These are phyloP conservation scores for Colletotrichum sp. DNA, from an alignment of 2,329 filamentous ascomycete genomes.

Conservation along the genomic window DNA sequence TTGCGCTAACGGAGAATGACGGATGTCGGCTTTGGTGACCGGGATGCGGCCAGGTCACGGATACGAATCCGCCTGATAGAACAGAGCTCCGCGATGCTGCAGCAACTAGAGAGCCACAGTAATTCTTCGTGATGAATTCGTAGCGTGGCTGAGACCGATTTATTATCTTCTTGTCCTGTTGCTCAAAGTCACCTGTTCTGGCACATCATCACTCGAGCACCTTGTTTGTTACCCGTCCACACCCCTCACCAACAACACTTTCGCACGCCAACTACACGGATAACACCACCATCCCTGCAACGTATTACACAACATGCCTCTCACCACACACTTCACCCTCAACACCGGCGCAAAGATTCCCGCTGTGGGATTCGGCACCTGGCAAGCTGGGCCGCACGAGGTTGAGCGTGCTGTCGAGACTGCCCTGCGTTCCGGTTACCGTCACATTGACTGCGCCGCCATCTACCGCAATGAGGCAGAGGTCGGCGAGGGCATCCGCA, in stretches of 20 bases:
- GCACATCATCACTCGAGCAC: not conserved
- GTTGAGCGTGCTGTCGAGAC: conserved; percentile 51
- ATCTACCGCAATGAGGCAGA: conserved; percentile 49
- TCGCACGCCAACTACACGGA: not conserved
- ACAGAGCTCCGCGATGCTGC: not conserved
- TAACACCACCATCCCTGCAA: not conserved
- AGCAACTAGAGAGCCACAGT: not conserved
- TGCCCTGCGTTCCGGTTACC: conserved; percentile 49
- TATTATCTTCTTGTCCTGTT: not conserved
- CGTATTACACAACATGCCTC: conserved; percentile 8
- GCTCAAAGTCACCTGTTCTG: not conserved
- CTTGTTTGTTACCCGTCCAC: not conserved
- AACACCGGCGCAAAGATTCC: conserved; percentile 24
- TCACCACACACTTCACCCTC: conserved; percentile 21
- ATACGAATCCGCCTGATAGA: conserved; percentile 4
- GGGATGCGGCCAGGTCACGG: not conserved
- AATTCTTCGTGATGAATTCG: not conserved
- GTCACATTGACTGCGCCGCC: conserved; percentile 53
- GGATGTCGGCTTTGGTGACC: fast-evolving
- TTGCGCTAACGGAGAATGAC: not conserved
- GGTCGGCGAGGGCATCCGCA: conserved; percentile 45
- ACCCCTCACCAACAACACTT: not conserved
- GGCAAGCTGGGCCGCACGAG: conserved; percentile 38
- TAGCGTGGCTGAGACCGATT: not conserved
- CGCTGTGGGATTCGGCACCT: conserved; percentile 24